Conservation (phyloP, 208 protist species). For the Leishmania mexicana region DNA sequence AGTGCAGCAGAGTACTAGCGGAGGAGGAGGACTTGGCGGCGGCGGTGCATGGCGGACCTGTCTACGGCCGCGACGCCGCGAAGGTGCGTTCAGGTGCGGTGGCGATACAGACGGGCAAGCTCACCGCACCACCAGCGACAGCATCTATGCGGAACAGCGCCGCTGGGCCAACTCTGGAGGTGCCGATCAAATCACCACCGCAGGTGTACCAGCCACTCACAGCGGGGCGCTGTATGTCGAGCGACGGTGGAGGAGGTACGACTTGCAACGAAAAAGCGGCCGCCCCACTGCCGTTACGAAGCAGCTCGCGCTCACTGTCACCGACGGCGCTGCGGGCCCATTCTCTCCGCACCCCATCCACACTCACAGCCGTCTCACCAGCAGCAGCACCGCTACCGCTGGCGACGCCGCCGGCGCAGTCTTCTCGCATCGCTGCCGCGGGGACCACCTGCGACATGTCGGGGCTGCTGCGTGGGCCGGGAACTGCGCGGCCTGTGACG, state of each 20-base stretch:
- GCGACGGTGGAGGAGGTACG: background rate
- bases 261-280: background rate
- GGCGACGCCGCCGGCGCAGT: background rate
- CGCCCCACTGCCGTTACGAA: background rate
- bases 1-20: no score
- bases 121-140: background rate
- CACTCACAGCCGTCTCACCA: background rate
- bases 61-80: background rate
- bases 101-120: background rate
- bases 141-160: background rate
- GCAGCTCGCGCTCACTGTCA: background rate
- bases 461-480: background rate
- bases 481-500: constrained; percentile 2
- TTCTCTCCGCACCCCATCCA: background rate
- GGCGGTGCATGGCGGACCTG: background rate
- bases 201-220: background rate
- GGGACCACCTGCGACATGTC: background rate
- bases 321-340: background rate
- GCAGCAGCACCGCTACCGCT: background rate
- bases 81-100: background rate
- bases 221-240: background rate
- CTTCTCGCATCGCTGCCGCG: background rate
- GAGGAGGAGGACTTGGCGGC: background rate
- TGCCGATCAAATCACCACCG: background rate
- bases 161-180: background rate